Evolutionary conservation across 371 early-diverging fungal genomes (phyloP), one percentile per base, ranked within the genome.

Genomic region (Mucor velutinosus): DNA sequence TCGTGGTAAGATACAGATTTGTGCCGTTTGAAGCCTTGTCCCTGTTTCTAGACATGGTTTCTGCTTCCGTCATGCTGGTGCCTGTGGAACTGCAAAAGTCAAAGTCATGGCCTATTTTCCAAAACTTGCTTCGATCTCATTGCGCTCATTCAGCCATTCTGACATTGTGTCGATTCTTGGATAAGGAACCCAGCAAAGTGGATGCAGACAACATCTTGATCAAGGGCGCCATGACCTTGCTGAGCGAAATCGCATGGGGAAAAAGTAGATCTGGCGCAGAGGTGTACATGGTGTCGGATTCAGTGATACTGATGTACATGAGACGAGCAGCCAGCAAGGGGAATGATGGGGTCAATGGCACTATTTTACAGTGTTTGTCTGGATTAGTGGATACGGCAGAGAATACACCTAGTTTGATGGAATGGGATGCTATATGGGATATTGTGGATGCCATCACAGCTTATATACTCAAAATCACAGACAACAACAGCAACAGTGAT

Each of bases 1-100:
- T 89, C 17, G 85, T 90, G 25, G 88, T 90, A 2, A 83, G 91
- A 4, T 93, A 88, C 63, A 87, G 91, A 3, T 87, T 85, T 69
- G 88, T 90, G 3, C 91, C 93, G 0, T 71, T 79, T 7, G 80
- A 79, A 14, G 86, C 89, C 5, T 69, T 91, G 8, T 66, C 78
- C 3, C 76, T 77, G 1, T 86, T 89, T 65, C 72, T 89, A 60
- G 81, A 84, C 49, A 87, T 87, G 23, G 73, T 92, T 1, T 88
- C 88, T 58, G 77, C 76, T 17, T 78, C 82, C 11, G 79, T 83
- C 1, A 73, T 81, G 30, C 64, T 83, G 21, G 65, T 76, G 30
- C 70, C 69, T 7, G 62, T 68, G 32, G 35, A 57, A n/a, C 39
- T 45, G 71, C 62, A 23, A 58, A 66, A 30, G 43, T 65, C 73